Conservation (phyloP, 108 stramenopile genomes). For the Cylindrotheca fusiformis region DNA sequence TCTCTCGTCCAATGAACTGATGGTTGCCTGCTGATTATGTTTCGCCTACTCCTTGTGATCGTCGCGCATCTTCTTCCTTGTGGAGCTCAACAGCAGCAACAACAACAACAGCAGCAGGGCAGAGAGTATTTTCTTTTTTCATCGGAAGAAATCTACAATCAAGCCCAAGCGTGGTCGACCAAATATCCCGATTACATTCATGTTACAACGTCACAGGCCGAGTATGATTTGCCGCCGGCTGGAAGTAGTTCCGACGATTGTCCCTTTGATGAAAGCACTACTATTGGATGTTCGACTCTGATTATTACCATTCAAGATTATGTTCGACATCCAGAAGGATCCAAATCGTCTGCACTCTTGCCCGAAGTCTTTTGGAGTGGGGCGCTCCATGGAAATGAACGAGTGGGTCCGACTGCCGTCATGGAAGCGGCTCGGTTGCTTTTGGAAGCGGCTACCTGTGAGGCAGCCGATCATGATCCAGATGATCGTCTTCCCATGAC, state of each 20-base stretch:
- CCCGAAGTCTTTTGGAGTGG: conserved; percentile 93
- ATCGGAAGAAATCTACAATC: conserved; percentile 18
- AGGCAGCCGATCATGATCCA: conserved; percentile 17
- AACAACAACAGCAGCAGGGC: no score
- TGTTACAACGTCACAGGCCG: conserved; percentile 60
- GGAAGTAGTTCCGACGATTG: conserved; percentile 42
- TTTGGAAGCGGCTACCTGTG: conserved; percentile 69
- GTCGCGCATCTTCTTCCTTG: no score
- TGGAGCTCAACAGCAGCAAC: no score
- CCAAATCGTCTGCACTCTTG: conserved; percentile 38
- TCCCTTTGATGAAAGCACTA: conserved; percentile 19
- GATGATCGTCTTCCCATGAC: not conserved
- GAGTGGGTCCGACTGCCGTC: conserved; percentile 71
- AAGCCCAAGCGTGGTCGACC: conserved; percentile 23
- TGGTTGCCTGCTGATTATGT: no score
- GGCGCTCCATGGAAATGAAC: conserved; percentile 90
- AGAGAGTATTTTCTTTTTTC: no score
- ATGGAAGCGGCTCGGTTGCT: conserved; percentile 39
- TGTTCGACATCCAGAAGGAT: conserved; percentile 56
- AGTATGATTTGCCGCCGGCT: conserved; percentile 59
- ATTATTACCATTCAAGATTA: conserved; percentile 74
- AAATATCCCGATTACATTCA: conserved; percentile 56
- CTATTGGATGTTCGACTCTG: conserved; percentile 59
- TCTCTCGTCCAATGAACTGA: no score
- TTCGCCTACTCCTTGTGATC: no score